Conservation (phyloP, 768 basidiomycete genomes). For the Amanita thiersii region DNA sequence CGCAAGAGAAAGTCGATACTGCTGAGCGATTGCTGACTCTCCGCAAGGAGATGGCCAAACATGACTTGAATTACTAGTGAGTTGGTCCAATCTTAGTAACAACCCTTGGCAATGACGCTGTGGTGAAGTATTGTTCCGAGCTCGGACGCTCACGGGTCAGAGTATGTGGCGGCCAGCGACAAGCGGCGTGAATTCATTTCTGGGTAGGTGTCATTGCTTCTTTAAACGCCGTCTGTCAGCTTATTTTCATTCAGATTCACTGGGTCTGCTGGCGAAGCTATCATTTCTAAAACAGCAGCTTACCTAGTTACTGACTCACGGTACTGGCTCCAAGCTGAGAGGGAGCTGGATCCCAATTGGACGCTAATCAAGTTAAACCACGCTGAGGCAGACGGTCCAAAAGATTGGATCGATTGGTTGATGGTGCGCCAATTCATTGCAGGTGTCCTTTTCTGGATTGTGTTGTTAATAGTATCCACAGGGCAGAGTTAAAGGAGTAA, state of each 20-base stretch:
- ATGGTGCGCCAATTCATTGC: conserved; percentile 35
- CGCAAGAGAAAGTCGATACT: conserved; percentile 49
- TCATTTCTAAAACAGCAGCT: conserved; percentile 57
- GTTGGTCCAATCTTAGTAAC: conserved; percentile 18
- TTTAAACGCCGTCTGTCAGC: not conserved
- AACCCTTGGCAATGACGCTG: conserved; percentile 9
- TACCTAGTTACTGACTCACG: conserved; percentile 76
- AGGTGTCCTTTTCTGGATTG: not conserved
- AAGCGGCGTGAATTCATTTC: conserved; percentile 74
- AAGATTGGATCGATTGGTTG: conserved; percentile 78
- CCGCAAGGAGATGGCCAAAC: conserved; percentile 58
- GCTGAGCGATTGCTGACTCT: conserved; percentile 50
- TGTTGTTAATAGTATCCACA: conserved; percentile 7
- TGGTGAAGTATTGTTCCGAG: conserved; percentile 61
- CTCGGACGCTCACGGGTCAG: conserved; percentile 79
- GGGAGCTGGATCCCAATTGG: conserved; percentile 68
- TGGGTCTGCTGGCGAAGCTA: conserved; percentile 57
- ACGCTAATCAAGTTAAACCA: conserved; percentile 43
- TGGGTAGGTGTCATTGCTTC: conserved; percentile 38
- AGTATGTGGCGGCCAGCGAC: conserved; percentile 72
- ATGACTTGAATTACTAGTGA: conserved; percentile 70
- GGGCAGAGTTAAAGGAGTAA: conserved; percentile 32
- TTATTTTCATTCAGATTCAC: conserved; percentile 17
- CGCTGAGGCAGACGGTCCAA: conserved; percentile 43
- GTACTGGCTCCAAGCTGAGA: conserved; percentile 74